A percentile compares a stretch with the other conserved stretches of the same genome.
phyloP scores from a whole-genome alignment of 345 rosid genomes.

The Heritiera fomes region DNA sequence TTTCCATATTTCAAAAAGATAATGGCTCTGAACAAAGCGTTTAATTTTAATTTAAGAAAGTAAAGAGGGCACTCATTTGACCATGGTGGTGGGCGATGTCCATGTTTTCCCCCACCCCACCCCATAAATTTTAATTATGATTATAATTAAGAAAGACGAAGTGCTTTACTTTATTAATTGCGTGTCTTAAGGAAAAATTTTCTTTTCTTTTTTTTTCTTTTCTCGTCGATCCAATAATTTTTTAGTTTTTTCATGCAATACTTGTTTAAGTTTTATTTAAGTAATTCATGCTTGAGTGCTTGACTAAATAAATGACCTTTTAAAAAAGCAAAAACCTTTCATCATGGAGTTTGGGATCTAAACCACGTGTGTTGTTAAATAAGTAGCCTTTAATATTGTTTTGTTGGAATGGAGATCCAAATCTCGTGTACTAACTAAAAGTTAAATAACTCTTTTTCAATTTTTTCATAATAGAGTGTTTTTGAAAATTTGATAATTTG shows the following conservation, averaged over 20 bases:
- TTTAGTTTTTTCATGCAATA: background rate
- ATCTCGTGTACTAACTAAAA: background rate
- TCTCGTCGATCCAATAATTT: too few relatives aligned
- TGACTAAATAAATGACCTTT: background rate
- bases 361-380: constrained; percentile 18
- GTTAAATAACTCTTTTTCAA: background rate
- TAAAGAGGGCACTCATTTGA: background rate
- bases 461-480: too few relatives aligned
- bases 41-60: background rate
- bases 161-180: background rate
- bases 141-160: background rate
- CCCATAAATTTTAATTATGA: background rate
- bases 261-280: background rate
- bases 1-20: background rate
- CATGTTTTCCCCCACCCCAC: background rate
- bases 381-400: background rate
- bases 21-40: background rate
- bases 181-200: background rate
- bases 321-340: background rate
- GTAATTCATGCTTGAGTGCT: constrained; percentile 1
- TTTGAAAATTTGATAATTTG: too few relatives aligned
- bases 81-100: background rate
- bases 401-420: background rate
- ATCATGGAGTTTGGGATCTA: constrained; percentile 18
- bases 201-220: too few relatives aligned